These are phyloP conservation scores for Malassezia nana DNA, from an alignment of 1,284 basidiomycete species.

Conservation along the genomic window DNA sequence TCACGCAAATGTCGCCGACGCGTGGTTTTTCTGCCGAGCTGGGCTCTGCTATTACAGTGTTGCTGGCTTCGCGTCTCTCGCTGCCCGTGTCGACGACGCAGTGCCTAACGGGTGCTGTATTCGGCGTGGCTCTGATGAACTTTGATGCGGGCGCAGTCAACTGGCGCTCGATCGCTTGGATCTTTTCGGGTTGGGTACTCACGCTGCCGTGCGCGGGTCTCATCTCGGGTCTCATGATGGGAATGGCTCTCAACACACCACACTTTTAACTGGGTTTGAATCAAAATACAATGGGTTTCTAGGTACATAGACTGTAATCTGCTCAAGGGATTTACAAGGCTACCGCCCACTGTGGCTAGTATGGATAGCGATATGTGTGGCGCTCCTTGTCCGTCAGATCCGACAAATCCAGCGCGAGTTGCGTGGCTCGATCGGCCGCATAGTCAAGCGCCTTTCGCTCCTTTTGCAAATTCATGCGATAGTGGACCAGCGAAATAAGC, in stretches of 20 bases:
- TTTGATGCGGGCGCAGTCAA: background rate
- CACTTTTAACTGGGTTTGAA: constrained; percentile 2
- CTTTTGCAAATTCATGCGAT: constrained; percentile 13
- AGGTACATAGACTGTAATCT: no score
- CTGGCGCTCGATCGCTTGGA: constrained; percentile 23
- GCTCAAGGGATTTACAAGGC: no score
- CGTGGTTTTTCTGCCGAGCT: constrained; percentile 30
- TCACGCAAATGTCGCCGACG: constrained; percentile 27
- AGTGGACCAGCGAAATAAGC: constrained; percentile 21
- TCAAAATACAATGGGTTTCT: background rate
- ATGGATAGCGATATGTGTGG: constrained; percentile 41
- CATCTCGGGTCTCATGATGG: constrained; percentile 22
- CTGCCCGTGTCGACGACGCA: background rate
- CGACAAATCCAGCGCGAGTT: constrained; percentile 27
- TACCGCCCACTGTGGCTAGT: no score
- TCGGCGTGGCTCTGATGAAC: background rate
- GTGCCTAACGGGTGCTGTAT: background rate
- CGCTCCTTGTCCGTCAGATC: constrained; percentile 46
- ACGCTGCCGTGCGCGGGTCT: constrained; percentile 26
- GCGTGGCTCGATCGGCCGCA: background rate
- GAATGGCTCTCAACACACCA: constrained; percentile 24
- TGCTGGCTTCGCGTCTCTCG: constrained; percentile 4
- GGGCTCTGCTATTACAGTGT: constrained; percentile 23
- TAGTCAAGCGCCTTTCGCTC: background rate
- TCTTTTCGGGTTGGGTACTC: constrained; percentile 27